Evolutionary conservation across 306 rosid species (phyloP), one percentile per base, ranked within the genome.

Genomic region (Quercus rubra): DNA sequence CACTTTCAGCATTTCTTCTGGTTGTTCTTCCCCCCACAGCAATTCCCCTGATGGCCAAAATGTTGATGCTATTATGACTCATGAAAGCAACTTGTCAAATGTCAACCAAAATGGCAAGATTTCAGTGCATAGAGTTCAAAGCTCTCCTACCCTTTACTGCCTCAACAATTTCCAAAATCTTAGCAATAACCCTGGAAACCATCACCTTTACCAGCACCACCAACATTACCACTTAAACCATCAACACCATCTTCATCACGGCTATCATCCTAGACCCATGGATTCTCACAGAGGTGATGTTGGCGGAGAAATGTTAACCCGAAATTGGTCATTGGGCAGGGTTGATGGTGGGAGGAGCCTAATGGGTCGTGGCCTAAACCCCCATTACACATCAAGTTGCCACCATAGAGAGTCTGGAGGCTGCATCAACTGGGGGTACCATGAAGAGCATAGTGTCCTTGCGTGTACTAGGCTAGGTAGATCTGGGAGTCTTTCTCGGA

Each of bases 21-120:
- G 88, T 0, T 87, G 93, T 80, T 90, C 97, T 20, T 91, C 97
- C 0, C 99, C 99, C 0, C 87, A 78, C 54, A 87, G 91, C n/a
- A 79, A 5, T 38, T 94, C 97, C 18, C 97, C 97, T 0, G 97
- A 92, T 3, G 82, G 71, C 41, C 87, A 82, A 1, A 33, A 74
- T 3, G 27, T 46, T 5, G 92, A 80, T 21, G 5, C 67, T 7
- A 15, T 54, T 7, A 1, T 70, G n/a, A 55, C 8, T 18, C 71
- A 73, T 9, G 91, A 82, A 11, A 33, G 83, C 14, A 20, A 38
- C 35, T 55, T 82, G 5, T 77, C 70, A 52, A 74, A 58, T 21
- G 41, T 35, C 10, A 31, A 19, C 31, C 74, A 28, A 20, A 10
- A 46, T 3, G 30, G 55, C 5, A 57, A 46, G 23, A 43, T 43